phyloP scores from a whole-genome alignment of 108 stramenopile genomes.

The Skeletonema menzelii region DNA sequence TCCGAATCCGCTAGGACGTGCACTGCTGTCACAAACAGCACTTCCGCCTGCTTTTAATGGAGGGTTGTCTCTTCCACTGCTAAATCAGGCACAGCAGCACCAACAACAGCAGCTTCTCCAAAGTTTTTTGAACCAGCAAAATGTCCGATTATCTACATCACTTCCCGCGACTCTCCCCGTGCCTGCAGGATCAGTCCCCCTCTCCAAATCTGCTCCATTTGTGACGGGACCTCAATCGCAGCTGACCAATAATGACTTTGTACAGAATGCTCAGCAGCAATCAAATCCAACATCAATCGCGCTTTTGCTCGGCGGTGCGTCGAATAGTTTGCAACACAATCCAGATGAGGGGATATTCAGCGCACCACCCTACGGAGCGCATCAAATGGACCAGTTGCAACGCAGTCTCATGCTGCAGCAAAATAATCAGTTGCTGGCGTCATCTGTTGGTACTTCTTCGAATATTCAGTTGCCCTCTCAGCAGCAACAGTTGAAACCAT shows the following conservation, averaged over 20 bases:
- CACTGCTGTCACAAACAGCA: background rate
- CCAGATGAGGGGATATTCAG: too few relatives aligned
- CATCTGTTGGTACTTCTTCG: background rate
- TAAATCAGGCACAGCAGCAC: background rate
- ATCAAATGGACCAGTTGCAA: background rate
- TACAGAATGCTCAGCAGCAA: too few relatives aligned
- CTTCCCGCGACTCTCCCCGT: background rate
- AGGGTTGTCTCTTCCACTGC: background rate
- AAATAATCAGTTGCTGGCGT: background rate
- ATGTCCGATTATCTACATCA: background rate
- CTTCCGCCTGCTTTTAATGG: background rate
- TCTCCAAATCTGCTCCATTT: too few relatives aligned
- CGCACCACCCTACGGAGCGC: background rate
- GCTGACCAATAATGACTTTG: too few relatives aligned
- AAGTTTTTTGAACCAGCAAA: background rate
- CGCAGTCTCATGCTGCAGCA: background rate
- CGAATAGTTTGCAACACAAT: too few relatives aligned
- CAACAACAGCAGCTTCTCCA: background rate
- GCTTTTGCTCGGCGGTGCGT: too few relatives aligned
- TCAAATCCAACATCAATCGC: too few relatives aligned
- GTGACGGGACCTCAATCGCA: too few relatives aligned
- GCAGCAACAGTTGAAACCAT: background rate
- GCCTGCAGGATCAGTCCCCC: too few relatives aligned
- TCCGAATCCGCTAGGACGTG: background rate
- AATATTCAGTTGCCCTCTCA: background rate